Conservation (phyloP, 2,329 filamentous ascomycete species). For the Clarireedia paspali region DNA sequence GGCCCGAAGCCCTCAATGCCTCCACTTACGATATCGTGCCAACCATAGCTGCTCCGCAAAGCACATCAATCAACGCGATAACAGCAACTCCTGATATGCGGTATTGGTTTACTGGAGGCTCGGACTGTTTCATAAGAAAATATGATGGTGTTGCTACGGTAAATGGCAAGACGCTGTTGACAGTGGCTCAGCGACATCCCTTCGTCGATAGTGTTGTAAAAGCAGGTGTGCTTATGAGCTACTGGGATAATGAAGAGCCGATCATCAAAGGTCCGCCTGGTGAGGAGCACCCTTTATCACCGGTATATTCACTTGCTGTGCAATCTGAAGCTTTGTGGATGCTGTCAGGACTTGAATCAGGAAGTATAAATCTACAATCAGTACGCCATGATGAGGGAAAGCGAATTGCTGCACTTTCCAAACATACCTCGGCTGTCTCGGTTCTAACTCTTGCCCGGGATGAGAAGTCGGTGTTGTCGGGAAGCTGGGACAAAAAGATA, state of each 20-base stretch:
- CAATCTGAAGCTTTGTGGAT: constrained; percentile 89
- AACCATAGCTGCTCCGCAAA: constrained; percentile 92
- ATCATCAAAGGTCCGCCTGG: constrained; percentile 19
- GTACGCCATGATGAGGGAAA: constrained; percentile 93
- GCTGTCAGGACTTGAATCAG: constrained; percentile 81
- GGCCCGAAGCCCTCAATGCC: constrained; percentile 72
- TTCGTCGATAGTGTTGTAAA: constrained; percentile 98
- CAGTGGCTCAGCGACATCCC: constrained; percentile 89
- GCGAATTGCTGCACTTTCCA: constrained; percentile 70
- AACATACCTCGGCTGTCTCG: constrained; percentile 87
- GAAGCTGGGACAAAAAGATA: constrained; percentile 93
- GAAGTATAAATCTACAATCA: constrained; percentile 86
- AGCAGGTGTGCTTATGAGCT: constrained; percentile 86
- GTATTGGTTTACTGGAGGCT: constrained; percentile 90
- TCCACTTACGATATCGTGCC: constrained; percentile 88
- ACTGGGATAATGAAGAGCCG: constrained; percentile 96
- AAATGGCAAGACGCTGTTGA: constrained; percentile 88
- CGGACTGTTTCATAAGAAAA: constrained; percentile 92
- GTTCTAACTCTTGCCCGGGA: constrained; percentile 76
- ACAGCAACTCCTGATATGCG: constrained; percentile 88
- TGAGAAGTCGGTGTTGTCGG: constrained; percentile 80
- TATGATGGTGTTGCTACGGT: constrained; percentile 94
- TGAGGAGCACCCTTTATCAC: constrained; percentile 63
- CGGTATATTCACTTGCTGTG: constrained; percentile 89
- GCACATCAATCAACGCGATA: constrained; percentile 90